Conservation (phyloP, 2,329 filamentous ascomycete species). For the Beauveria pseudobassiana region DNA sequence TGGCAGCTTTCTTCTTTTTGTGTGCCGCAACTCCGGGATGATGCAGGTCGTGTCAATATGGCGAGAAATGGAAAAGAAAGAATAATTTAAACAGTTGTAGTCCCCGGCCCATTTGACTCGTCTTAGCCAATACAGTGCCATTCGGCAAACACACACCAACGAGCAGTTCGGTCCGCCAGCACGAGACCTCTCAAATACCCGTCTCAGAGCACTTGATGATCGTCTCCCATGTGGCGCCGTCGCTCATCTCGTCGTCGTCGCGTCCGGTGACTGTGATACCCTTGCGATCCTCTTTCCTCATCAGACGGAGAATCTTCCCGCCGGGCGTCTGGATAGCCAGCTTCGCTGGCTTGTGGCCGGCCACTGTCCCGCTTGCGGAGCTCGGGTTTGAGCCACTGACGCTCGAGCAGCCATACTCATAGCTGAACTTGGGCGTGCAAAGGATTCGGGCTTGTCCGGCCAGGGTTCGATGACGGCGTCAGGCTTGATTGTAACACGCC, state of each 20-base stretch:
- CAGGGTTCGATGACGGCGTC: slow-evolving; percentile 40
- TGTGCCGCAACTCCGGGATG: slow-evolving; percentile 8
- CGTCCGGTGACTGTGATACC: slow-evolving; percentile 40
- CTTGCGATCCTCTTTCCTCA: slow-evolving; percentile 67
- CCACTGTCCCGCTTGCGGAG: slow-evolving; percentile 43
- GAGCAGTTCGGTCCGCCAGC: slow-evolving; percentile 71
- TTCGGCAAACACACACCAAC: slow-evolving; percentile 90
- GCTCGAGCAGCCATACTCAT: slow-evolving; percentile 58
- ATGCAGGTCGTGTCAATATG: slow-evolving; percentile 8
- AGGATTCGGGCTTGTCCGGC: slow-evolving; percentile 50
- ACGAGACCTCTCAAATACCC: slow-evolving; percentile 74
- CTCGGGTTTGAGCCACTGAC: slow-evolving; percentile 51
- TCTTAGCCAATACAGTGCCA: slow-evolving; percentile 54
- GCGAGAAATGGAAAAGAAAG: slow-evolving; percentile 1
- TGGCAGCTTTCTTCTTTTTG: background rate
- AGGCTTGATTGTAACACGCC: slow-evolving; percentile 27
- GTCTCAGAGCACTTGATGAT: slow-evolving; percentile 84
- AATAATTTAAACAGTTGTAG: background rate
- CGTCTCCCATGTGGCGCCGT: slow-evolving; percentile 78
- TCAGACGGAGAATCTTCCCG: slow-evolving; percentile 86
- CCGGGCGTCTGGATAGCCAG: slow-evolving; percentile 88
- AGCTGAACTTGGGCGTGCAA: slow-evolving; percentile 51
- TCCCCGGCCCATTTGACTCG: too few relatives aligned
- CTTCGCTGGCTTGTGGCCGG: slow-evolving; percentile 81
- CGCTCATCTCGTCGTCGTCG: slow-evolving; percentile 50